Base-by-base conservation (phyloP, 306 rosid genomes). In the Prunus salicina region DNA sequence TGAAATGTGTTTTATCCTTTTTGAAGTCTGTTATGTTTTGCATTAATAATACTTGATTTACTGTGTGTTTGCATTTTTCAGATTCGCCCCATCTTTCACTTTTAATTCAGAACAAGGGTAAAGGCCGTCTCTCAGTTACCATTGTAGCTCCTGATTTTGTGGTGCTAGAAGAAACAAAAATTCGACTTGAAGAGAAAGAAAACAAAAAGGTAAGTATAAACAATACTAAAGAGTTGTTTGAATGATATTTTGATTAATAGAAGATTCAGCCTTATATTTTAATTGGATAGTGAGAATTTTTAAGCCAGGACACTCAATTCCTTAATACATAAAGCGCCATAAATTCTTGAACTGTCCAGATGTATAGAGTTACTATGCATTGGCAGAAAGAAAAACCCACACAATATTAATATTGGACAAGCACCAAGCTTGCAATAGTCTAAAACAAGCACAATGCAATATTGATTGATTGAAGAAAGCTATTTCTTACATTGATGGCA, bases 31-130 rank as follows among this genome's bases (percentile, higher is more conserved):
- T 47, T 66, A 46, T 15, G n/a, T 43, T 73, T 43, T 58, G 4
- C 45, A 52, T 77, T 58, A 8, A 15, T 30, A 22, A 34, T 45
- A 72, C 27, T 69, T 50, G 61, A 56, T 16, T 12, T 51, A 52
- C 12, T 32, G 30, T 18, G 19, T 56, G 65, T 71, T 65, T 41
- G 20, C 25, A 47, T 64, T 61, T 71, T 79, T 73, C 90, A 84
- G 85, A 87, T 6, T 79, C 88, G 74, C 88, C 86, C 13, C 75
- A 76, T 50, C 85, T 87, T 32, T 82, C 81, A 14, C 84, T 87
- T 78, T 81, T 87, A 67, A 79, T 87, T 76, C 88, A 79, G 84
- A 87, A 87, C 83, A 82, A 84, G 77, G 86, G 81, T 55, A 74
- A 80, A 62, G 70, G 67, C 49, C 63, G 83, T 67, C 79, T 79